Evolutionary conservation across 805 yeast species (phyloP), one percentile per base, ranked within the genome.

Genomic region (Ogataea methylovora): DNA sequence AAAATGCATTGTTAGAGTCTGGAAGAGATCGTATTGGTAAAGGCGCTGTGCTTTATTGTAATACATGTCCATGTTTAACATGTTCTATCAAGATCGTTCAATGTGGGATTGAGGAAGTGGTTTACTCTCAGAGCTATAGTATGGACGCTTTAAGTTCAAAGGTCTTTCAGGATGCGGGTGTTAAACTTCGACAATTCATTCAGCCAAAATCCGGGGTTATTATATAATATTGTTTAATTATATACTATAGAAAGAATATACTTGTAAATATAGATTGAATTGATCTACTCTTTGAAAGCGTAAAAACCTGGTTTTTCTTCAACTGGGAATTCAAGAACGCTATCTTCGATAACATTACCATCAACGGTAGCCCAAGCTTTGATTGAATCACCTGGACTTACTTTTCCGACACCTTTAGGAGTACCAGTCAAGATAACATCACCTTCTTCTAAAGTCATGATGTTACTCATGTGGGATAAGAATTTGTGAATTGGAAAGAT

Each of bases 51-150:
- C 58, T 87, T 37, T 92, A 92, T 54, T 92, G 98, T 60, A 92
- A 92, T 56, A 92, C 99, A 0, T 84, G 98, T 50, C 99, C 99
- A 0, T 92, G 99, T 54, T 64, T 92, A 39, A 92, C 98, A 0
- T 92, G 99, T 54, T 79, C 95, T 5, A 86, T 92, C 27, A 92
- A 92, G 60, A 90, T 92, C 34, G 95, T 87, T 8, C 99, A 92
- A 58, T 69, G 82, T 43, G 98, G 98, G 2, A 79, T 92, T 29
- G 69, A 64, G 12, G 96, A 88, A 54, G 98, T 92, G 7, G 94
- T 92, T 4, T 92, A 90, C 50, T 84, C 94, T 7, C 94, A 84
- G 56, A 76, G 85, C 39, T 92, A 92, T 54, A 79, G 87, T 28
- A 92, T 92, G 97, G 98, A 92, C 54, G 73, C 63, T 8, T 65